Base-by-base conservation (phyloP, 805 yeast genomes). In the Sungouiozyma intestinalis region DNA sequence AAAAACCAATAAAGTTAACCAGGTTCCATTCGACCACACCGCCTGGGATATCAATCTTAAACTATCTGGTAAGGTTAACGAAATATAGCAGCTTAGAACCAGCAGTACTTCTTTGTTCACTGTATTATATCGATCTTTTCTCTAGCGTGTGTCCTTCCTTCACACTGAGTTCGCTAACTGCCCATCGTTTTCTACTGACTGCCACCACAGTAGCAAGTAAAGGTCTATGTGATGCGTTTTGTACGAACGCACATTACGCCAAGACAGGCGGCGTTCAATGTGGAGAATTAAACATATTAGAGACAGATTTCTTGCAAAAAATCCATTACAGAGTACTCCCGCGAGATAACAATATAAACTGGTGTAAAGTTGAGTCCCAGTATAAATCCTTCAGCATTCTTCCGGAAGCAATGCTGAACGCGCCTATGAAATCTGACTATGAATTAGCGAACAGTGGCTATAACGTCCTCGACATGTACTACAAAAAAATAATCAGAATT, bases 21-120 rank as follows among this genome's bases (percentile, higher is more conserved):
- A 68, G 97, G 49, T 90, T 90, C 60, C 98, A 90, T 60, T 87
- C 97, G 3, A 72, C 97, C 47, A 79, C 90, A 0, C 95, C 97
- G 3, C 97, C 98, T 0, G 74, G 74, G 15, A 90, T 90, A 36
- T 81, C 95, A 4, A 76, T 87, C 14, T 74, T 73, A 49, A 84
- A 83, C 42, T 90, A 90, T 54, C 62, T 88, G 36, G 63, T 79
- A 37, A 72, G 97, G 51, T 67, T 90, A 38, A 73, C 90, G 6
- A 81, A 84, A 52, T 90, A 84, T 62, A 87, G 95, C 45, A 78
- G 85, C 37, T 68, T 92, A 44, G 95, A 87, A 49, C 83, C 83
- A 47, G 83, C 94, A 3, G 83, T 90, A 2, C 66, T 90, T 33
- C 67, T 90, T 39, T 72, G 94, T 1, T 72, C 92, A 13, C 79